Conservation (phyloP, 2,329 filamentous ascomycete species). For the Zasmidium citrigriseum region DNA sequence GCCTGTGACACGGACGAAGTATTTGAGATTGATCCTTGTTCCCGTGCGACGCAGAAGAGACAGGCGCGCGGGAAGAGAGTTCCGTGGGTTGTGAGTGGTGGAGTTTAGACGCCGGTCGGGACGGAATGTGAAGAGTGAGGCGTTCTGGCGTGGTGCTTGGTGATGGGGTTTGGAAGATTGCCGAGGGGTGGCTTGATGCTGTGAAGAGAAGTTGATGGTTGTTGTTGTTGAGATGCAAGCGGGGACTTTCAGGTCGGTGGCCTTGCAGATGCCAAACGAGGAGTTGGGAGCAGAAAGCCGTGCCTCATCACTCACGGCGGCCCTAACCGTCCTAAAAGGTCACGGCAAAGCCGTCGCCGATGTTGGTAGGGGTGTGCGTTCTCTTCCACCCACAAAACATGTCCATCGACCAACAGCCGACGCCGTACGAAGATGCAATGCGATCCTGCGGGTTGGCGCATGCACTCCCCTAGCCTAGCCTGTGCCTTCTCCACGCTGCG, state of each 20-base stretch:
- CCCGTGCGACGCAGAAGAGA: not conserved
- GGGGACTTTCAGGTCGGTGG: no score
- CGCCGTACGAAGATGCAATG: not conserved
- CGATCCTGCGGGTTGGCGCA: not conserved
- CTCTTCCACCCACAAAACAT: not conserved
- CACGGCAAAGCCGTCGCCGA: not conserved
- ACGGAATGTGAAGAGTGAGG: not conserved
- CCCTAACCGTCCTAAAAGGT: not conserved
- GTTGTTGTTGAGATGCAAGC: no score
- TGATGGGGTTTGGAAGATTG: no score
- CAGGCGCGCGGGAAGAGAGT: not conserved
- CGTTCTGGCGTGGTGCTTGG: not conserved
- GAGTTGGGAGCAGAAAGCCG: no score
- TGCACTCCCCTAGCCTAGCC: not conserved
- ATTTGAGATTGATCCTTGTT: not conserved
- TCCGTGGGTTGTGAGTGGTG: not conserved
- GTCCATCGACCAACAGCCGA: not conserved
- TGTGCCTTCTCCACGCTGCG: not conserved
- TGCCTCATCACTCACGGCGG: no score
- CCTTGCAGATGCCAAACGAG: no score
- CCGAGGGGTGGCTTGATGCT: no score
- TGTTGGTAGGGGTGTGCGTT: not conserved
- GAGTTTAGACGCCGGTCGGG: not conserved
- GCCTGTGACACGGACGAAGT: no score
- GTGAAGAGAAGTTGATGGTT: no score